A percentile compares a stretch with the other conserved stretches of the same genome.
Conservation (phyloP, 2,329 filamentous ascomycete genomes). For the Penicillium sp. region DNA sequence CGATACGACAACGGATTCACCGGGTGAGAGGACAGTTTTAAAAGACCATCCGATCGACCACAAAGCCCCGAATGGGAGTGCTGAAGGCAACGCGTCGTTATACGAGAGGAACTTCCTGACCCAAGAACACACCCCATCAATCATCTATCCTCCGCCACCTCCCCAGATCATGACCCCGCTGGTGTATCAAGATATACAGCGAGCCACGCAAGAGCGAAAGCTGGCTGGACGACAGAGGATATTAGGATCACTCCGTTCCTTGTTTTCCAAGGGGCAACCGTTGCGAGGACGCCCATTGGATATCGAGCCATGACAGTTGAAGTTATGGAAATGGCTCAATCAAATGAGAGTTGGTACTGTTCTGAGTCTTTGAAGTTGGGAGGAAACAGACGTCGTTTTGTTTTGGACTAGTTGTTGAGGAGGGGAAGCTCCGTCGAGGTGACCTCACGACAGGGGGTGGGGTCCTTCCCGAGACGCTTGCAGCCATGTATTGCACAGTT, state of each 20-base stretch:
- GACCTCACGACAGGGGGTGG: too few species aligned
- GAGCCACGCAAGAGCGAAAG: neutral
- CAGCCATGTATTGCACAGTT: too few species aligned
- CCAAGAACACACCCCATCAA: neutral
- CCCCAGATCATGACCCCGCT: constrained; percentile 5
- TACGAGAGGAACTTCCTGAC: neutral
- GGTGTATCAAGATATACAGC: constrained; percentile 7
- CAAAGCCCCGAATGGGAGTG: too few species aligned
- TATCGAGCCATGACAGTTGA: neutral
- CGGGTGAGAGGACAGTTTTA: too few species aligned
- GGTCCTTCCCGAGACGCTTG: too few species aligned
- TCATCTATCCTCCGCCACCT: neutral
- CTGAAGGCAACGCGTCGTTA: neutral
- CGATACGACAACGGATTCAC: neutral
- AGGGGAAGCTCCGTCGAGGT: neutral
- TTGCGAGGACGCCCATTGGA: neutral
- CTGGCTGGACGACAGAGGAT: neutral
- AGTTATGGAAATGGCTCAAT: too few species aligned
- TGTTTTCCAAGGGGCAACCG: neutral
- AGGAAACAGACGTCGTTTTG: neutral
- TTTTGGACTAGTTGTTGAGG: neutral
- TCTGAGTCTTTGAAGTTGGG: neutral
- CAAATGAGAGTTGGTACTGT: neutral
- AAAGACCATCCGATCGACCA: neutral
- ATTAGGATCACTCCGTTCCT: neutral